A percentile compares a stretch with the other conserved stretches of the same genome.
Conservation (phyloP, 164 flowering plant genomes). For the Saururus chinensis region DNA sequence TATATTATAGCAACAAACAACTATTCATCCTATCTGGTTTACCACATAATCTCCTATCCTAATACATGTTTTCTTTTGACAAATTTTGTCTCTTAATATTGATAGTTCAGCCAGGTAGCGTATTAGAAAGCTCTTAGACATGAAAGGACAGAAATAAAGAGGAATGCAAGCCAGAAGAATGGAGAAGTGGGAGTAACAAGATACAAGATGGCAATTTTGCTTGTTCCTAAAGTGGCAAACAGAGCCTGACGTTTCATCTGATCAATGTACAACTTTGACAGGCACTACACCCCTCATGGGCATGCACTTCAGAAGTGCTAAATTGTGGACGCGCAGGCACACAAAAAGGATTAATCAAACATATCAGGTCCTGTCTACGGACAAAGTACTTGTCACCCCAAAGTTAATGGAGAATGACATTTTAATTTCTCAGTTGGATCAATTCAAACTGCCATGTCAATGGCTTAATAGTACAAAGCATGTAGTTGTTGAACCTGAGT, state of each 20-base stretch:
- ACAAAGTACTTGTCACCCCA: background rate
- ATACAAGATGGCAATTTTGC: background rate
- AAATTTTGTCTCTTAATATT: background rate
- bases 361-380: background rate
- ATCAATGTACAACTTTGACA: background rate
- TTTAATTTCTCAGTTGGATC: background rate
- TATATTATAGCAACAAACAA: no score
- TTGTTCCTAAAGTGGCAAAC: background rate
- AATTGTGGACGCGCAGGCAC: background rate
- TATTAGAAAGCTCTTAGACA: background rate
- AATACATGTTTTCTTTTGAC: background rate
- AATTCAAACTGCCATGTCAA: background rate
- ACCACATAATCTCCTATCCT: background rate
- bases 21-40: no score
- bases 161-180: background rate
- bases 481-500: background rate
- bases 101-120: background rate
- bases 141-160: background rate
- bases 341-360: background rate
- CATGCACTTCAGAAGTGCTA: conserved; percentile 1
- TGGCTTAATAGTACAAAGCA: background rate
- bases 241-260: background rate
- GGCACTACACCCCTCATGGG: background rate
- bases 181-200: background rate
- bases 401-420: background rate